These are phyloP conservation scores for Aspergillus sp. DNA, from an alignment of 2,329 filamentous ascomycete species.

Conservation along the genomic window DNA sequence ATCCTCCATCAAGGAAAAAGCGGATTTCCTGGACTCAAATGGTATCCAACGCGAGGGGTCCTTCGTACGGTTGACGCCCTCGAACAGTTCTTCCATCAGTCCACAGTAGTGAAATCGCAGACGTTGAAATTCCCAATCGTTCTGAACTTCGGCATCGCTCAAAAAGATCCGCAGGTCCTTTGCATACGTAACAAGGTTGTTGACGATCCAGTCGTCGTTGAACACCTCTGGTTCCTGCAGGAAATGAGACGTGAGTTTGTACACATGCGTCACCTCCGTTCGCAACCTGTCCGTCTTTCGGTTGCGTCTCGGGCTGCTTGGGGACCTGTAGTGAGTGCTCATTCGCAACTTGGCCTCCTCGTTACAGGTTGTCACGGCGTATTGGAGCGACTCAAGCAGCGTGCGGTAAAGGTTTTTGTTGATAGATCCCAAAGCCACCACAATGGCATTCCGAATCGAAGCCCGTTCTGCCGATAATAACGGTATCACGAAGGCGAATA, in stretches of 20 bases:
- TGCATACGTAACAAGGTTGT: constrained; percentile 83
- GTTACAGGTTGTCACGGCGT: constrained; percentile 80
- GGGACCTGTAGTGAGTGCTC: constrained; percentile 72
- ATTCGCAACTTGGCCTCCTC: constrained; percentile 84
- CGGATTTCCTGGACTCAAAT: constrained; percentile 92
- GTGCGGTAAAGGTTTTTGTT: constrained; percentile 92
- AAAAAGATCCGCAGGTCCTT: constrained; percentile 92
- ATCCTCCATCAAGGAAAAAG: constrained; percentile 96
- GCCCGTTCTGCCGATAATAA: constrained; percentile 76
- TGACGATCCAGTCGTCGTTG: constrained; percentile 85
- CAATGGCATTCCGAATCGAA: constrained; percentile 84
- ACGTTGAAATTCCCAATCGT: constrained; percentile 91
- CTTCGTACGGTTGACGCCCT: constrained; percentile 80
- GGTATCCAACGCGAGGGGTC: constrained; percentile 94
- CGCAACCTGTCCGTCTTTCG: constrained; percentile 81
- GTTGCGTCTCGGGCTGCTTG: constrained; percentile 78
- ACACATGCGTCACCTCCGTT: constrained; percentile 94
- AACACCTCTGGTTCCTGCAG: constrained; percentile 75
- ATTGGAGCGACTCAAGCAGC: constrained; percentile 83
- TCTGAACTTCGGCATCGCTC: constrained; percentile 91
- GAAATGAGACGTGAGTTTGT: constrained; percentile 90
- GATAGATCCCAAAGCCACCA: constrained; percentile 88
- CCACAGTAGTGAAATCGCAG: constrained; percentile 92
- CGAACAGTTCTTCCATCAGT: constrained; percentile 87
- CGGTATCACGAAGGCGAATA: constrained; percentile 91